Evolutionary conservation across 805 yeast genomes (phyloP).

Genomic region (Saturnispora ahearnii): DNA sequence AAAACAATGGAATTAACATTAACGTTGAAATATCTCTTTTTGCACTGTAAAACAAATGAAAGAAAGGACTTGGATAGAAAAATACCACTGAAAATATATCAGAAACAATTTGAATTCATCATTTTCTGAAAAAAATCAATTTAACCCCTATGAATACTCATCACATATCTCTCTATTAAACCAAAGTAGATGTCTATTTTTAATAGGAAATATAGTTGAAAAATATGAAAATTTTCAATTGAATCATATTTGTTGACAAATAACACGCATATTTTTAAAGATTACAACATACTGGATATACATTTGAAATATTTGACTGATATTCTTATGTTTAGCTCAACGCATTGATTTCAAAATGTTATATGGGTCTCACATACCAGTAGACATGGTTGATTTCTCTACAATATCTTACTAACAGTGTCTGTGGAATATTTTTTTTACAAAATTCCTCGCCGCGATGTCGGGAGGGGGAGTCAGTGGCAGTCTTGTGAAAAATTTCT

Average conservation of each 20-base stretch:
- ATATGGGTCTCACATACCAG: slow-evolving; percentile 19
- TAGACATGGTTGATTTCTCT: slow-evolving; percentile 21
- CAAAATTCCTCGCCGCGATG: not conserved
- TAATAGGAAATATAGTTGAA: too few relatives aligned
- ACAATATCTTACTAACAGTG: not conserved
- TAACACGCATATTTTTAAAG: not conserved
- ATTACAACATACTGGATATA: not conserved
- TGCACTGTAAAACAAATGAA: too few relatives aligned
- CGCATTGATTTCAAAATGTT: not conserved
- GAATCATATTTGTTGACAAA: not conserved
- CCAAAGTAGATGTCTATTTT: too few relatives aligned
- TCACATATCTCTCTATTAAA: too few relatives aligned
- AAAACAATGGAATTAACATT: too few relatives aligned
- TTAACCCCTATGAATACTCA: too few relatives aligned
- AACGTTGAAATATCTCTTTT: too few relatives aligned
- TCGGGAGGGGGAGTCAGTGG: not conserved
- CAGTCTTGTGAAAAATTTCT: not conserved
- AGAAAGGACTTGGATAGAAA: too few relatives aligned
- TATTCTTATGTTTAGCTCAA: not conserved
- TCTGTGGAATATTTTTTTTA: not conserved
- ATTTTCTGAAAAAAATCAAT: too few relatives aligned
- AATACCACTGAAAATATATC: too few relatives aligned
- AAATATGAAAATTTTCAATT: not conserved
- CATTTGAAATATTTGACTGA: not conserved
- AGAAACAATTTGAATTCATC: too few relatives aligned